Evolutionary conservation across 2,329 filamentous ascomycete species (phyloP).

Genomic region (Penicillium griseofulvum): DNA sequence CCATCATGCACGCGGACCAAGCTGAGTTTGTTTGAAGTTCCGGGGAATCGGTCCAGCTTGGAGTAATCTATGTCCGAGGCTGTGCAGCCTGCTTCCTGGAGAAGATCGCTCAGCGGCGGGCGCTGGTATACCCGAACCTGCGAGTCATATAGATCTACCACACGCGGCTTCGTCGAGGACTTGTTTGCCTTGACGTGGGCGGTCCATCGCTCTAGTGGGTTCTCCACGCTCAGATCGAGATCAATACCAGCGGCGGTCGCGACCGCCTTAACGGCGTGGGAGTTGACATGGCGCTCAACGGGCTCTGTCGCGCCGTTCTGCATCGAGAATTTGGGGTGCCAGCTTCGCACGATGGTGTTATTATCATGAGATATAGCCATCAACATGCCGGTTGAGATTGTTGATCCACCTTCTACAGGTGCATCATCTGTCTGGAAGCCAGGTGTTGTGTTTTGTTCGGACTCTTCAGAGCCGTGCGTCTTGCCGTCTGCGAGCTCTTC

Average conservation of each 20-base stretch:
- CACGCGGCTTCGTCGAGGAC: constrained; percentile 26
- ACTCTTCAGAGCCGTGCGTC: constrained; percentile 16
- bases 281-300: constrained; percentile 49
- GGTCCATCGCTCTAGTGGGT: constrained; percentile 55
- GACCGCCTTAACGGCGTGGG: constrained; percentile 62
- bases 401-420: constrained; percentile 22
- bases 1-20: constrained; percentile 65
- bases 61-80: constrained; percentile 35
- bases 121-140: constrained; percentile 40
- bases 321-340: constrained; percentile 56
- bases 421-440: constrained; percentile 27
- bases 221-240: constrained; percentile 68
- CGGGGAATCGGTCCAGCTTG: constrained; percentile 38
- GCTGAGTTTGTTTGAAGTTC: constrained; percentile 52
- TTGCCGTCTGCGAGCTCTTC: constrained; percentile 71
- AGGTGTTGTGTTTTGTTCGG: constrained; percentile 3
- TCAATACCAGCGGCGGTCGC: constrained; percentile 55
- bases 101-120: constrained; percentile 39
- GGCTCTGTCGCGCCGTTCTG: constrained; percentile 31
- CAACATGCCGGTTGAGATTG: constrained; percentile 41
- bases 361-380: constrained; percentile 54
- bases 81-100: constrained; percentile 27
- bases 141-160: constrained; percentile 43
- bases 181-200: constrained; percentile 33
- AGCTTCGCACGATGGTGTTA: constrained; percentile 66